These are phyloP conservation scores for Actinomortierella ambigua DNA, from an alignment of 371 early-diverging fungal species.

Conservation along the genomic window DNA sequence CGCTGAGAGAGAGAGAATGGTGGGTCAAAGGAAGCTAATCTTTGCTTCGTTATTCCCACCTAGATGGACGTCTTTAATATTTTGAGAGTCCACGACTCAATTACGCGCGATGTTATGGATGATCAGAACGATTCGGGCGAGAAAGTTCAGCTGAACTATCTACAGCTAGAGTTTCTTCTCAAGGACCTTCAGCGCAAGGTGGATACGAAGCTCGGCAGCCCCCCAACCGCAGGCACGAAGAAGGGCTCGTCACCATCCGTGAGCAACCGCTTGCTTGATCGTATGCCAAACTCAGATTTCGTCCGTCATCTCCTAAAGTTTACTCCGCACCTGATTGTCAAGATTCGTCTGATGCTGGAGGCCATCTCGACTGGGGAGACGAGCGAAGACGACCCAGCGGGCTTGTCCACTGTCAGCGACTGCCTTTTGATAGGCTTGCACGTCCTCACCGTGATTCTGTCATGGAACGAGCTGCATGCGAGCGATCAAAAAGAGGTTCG, in stretches of 20 bases:
- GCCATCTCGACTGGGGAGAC: constrained; percentile 52
- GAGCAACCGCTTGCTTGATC: no score
- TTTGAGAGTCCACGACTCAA: constrained; percentile 31
- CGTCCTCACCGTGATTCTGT: constrained; percentile 52
- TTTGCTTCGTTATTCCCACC: no score
- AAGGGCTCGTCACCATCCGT: no score
- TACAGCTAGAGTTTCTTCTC: constrained; percentile 55
- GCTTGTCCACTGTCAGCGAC: constrained; percentile 15
- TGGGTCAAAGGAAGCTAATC: no score
- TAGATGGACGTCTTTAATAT: constrained; percentile 41
- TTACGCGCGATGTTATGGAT: constrained; percentile 18
- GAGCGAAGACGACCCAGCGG: constrained; percentile 11
- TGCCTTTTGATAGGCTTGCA: constrained; percentile 53
- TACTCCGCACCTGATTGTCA: no score
- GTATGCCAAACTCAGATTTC: no score
- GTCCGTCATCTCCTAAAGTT: no score
- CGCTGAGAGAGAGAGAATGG: no score
- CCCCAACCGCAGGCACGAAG: neutral
- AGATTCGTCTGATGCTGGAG: constrained; percentile 6
- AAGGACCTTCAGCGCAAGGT: constrained; percentile 59
- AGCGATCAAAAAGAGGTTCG: constrained; percentile 48
- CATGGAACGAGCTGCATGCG: constrained; percentile 60
- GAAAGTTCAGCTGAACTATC: constrained; percentile 22
- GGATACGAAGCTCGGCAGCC: constrained; percentile 53
- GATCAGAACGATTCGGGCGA: constrained; percentile 9